A percentile compares a stretch with the other conserved stretches of the same genome.
Conservation (phyloP, 2,329 filamentous ascomycete species). For the Orbilia ellipsospora region DNA sequence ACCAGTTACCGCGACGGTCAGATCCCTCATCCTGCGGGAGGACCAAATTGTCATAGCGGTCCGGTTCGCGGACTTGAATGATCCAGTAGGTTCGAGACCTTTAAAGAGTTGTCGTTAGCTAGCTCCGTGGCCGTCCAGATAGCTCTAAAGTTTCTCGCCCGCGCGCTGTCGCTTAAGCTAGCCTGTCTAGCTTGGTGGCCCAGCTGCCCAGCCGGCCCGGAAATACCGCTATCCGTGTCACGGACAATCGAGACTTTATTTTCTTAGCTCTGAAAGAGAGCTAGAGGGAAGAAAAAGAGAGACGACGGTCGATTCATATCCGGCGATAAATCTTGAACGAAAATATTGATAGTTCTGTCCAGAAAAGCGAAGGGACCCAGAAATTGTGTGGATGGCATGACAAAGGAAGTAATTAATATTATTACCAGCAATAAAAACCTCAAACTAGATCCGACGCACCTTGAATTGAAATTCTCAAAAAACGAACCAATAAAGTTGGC, state of each 20-base stretch:
- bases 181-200: not conserved
- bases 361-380: no score
- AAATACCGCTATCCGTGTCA: conserved; percentile 36
- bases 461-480: no score
- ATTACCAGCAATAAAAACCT: no score
- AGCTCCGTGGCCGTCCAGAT: not conserved
- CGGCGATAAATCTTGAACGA: no score
- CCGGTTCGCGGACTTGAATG: conserved; percentile 11
- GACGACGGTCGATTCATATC: not conserved
- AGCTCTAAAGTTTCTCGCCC: not conserved
- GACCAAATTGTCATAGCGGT: conserved; percentile 18
- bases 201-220: conserved; percentile 33
- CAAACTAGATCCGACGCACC: no score
- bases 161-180: conserved; percentile 37
- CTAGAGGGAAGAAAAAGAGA: no score
- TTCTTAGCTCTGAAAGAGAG: not conserved
- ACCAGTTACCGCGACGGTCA: not conserved
- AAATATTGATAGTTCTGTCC: no score
- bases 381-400: no score
- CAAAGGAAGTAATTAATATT: no score
- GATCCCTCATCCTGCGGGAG: not conserved
- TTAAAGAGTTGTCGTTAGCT: not conserved
- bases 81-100: conserved; percentile 10
- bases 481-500: conserved; percentile 15
- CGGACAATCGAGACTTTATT: not conserved